Evolutionary conservation across 1,284 basidiomycete genomes (phyloP).

Genomic region (Ceratobasidium sp.): DNA sequence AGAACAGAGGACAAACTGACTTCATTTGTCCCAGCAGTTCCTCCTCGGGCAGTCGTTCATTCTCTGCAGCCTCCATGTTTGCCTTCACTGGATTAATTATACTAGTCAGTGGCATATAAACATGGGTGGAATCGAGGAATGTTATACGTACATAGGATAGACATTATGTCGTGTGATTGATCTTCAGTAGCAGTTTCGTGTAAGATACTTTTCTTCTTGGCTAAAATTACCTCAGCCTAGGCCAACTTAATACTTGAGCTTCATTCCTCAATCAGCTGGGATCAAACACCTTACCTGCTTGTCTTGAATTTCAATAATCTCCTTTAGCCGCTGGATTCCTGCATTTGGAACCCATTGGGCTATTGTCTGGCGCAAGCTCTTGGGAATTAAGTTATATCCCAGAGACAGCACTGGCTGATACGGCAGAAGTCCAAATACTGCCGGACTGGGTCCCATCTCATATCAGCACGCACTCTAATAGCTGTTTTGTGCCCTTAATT

Average conservation of each 20-base stretch:
- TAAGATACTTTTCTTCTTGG: neutral
- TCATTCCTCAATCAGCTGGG: neutral
- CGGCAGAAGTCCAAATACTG: neutral
- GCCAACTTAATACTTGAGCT: neutral
- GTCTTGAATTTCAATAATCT: conserved; percentile 25
- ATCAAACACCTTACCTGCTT: conserved; percentile 10
- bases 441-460: neutral
- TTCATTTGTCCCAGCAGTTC: conserved; percentile 32
- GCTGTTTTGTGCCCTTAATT: neutral
- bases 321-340: neutral
- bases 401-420: neutral
- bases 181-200: neutral
- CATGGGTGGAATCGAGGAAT: neutral
- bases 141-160: conserved; percentile 1
- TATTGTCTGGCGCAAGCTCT: neutral
- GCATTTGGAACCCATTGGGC: neutral
- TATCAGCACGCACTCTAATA: too few species aligned
- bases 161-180: conserved; percentile 6
- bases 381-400: neutral
- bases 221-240: conserved; percentile 24
- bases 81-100: conserved; percentile 1
- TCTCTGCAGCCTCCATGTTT: neutral
- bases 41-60: neutral
- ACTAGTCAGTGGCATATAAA: neutral
- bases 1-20: neutral